Evolutionary conservation across 768 basidiomycete genomes (phyloP).

Genomic region (Trichaptum fuscoviolaceum): DNA sequence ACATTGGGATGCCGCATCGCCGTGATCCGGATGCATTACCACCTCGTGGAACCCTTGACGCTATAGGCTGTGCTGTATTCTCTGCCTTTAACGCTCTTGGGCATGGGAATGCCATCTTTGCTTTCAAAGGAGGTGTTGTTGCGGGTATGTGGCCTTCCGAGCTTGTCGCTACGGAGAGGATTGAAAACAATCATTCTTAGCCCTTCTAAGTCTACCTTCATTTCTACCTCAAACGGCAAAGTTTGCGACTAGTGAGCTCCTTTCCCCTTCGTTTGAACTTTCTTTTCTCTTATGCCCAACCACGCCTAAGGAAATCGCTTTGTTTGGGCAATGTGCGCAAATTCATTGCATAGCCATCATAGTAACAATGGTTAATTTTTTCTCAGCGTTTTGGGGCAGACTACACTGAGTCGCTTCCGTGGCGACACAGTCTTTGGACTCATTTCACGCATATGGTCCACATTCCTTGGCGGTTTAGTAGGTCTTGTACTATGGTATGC

Average conservation of each 20-base stretch:
- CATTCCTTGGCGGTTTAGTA: conserved; percentile 57
- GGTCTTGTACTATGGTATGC: conserved; percentile 65
- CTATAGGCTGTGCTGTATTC: conserved; percentile 42
- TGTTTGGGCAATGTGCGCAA: conserved; percentile 63
- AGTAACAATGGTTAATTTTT: conserved; percentile 4
- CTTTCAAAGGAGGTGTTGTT: conserved; percentile 64
- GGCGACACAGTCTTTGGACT: conserved; percentile 73
- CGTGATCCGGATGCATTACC: conserved; percentile 76
- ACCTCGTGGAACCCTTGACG: conserved; percentile 55
- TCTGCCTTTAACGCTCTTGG: conserved; percentile 33
- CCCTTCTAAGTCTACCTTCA: conserved; percentile 54
- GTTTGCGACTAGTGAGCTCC: conserved; percentile 45
- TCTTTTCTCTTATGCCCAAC: conserved; percentile 5
- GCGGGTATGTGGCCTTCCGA: conserved; percentile 36
- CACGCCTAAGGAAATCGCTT: conserved; percentile 47
- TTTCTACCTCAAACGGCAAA: conserved; percentile 47
- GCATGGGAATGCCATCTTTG: conserved; percentile 60
- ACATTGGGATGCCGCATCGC: conserved; percentile 50
- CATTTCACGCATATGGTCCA: conserved; percentile 53
- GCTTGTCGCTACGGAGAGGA: background rate
- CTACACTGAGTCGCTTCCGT: conserved; percentile 64
- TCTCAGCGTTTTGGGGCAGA: conserved; percentile 66
- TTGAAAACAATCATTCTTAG: conserved; percentile 23
- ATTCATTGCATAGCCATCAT: background rate
- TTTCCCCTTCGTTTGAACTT: conserved; percentile 1